Evolutionary conservation across 2,329 filamentous ascomycete species (phyloP).

Genomic region (Paecilomyces formosus): DNA sequence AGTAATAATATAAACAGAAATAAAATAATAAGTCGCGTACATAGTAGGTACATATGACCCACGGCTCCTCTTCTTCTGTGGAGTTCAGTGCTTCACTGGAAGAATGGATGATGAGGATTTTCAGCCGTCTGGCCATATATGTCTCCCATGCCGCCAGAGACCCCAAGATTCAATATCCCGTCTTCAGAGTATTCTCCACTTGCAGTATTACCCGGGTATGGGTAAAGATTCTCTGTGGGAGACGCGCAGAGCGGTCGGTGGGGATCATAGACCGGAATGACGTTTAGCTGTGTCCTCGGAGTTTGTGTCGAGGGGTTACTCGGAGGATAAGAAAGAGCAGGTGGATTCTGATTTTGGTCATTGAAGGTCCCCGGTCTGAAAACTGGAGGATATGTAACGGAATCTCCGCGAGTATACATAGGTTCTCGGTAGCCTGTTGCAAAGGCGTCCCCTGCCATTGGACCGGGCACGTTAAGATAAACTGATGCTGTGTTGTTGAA

Average conservation of each 20-base stretch:
- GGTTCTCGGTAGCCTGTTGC: background rate
- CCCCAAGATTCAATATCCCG: background rate
- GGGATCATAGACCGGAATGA: conserved; percentile 12
- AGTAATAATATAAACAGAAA: background rate
- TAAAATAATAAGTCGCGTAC: background rate
- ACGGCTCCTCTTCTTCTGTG: background rate
- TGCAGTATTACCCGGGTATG: conserved; percentile 1
- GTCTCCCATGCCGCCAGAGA: background rate
- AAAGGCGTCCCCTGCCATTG: background rate
- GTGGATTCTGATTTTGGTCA: background rate
- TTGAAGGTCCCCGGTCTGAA: background rate
- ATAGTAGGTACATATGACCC: background rate
- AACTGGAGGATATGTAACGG: conserved; percentile 15
- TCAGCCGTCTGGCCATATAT: background rate
- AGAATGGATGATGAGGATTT: background rate
- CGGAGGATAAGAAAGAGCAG: background rate
- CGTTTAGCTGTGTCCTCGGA: conserved; percentile 14
- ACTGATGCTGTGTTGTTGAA: background rate
- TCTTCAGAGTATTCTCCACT: background rate
- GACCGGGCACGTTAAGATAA: background rate
- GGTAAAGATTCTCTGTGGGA: conserved; percentile 10
- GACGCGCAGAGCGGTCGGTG: conserved; percentile 18
- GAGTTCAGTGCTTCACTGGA: background rate
- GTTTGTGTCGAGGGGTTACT: conserved; percentile 4
- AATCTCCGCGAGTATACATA: conserved; percentile 5